Evolutionary conservation across 495 filamentous ascomycete species (phyloP), one percentile per base, ranked within the genome.

Genomic region (Elaphomyces granulatus): DNA sequence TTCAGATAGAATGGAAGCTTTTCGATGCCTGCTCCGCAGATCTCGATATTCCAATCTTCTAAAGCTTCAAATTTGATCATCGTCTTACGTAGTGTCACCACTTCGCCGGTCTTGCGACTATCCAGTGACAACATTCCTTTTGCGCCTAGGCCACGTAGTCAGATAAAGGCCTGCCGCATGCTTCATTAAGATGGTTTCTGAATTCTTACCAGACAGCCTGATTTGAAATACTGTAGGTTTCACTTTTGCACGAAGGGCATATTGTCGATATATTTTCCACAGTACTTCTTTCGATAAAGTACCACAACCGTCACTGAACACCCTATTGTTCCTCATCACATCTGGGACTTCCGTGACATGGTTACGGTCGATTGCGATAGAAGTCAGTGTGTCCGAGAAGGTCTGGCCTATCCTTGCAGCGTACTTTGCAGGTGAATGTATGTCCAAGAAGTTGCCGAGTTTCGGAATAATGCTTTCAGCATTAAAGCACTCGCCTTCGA

Each of bases 391-490:
- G 42, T 90, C 80, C 0, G 83, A 81, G 38, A 90, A 90, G 0
- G 81, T 77, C 48, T 90, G 85, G 1, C 85, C 85, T 26, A 90
- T 87, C 20, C 83, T 64, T 0, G 85, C 84, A 0, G 85, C 85
- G 40, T 80, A 85, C 41, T 73, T 76, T 1, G 85, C 83, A 0
- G 83, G 80, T 2, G 66, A 78, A 3, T 56, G 59, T 32, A 90
- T 80, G 0, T 56, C 18, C 4, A 56, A 50, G 48, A 90, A 88
- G 31, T 78, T 64, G 0, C 85, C 85, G 0, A 90, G 63, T 2
- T 56, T 53, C 8, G 46, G 48, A 41, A 88, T 80, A 17, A 90
- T 68, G 1, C 45, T 52, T 17, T 52, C 37, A 10, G 72, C 57
- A 8, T 64, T 54, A 0, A 66, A 56, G 0, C 72, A 45, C 1